Conservation (phyloP, 2,329 filamentous ascomycete genomes). For the Nigrospora oryzae region DNA sequence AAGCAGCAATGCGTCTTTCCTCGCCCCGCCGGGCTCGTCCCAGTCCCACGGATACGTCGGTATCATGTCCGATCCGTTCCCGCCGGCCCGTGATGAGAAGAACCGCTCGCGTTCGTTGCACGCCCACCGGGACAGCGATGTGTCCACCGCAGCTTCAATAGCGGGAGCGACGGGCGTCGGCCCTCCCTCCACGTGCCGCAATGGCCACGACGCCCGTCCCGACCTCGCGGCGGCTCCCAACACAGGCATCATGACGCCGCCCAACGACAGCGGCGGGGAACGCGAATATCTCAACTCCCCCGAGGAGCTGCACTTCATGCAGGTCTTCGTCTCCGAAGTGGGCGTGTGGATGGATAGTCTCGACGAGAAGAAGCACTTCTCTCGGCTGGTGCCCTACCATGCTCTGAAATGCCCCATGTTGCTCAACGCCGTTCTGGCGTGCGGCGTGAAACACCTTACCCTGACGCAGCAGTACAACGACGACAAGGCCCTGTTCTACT, state of each 20-base stretch:
- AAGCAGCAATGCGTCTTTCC: conserved; percentile 15
- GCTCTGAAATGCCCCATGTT: conserved; percentile 80
- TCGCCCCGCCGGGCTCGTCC: conserved; percentile 14
- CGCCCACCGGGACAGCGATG: conserved; percentile 24
- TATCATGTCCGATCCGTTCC: conserved; percentile 12
- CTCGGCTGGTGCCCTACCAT: conserved; percentile 73
- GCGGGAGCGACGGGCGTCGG: conserved; percentile 24
- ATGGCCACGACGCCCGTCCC: conserved; percentile 12
- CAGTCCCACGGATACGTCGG: conserved; percentile 14
- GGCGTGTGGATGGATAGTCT: conserved; percentile 92
- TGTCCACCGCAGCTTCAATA: conserved; percentile 28
- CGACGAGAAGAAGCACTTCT: conserved; percentile 80
- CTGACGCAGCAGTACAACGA: conserved; percentile 59
- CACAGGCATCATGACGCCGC: conserved; percentile 31
- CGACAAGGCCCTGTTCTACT: conserved; percentile 74
- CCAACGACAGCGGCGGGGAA: conserved; percentile 28
- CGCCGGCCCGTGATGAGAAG: conserved; percentile 14
- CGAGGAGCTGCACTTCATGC: conserved; percentile 83
- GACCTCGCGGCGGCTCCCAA: conserved; percentile 12
- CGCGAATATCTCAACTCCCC: conserved; percentile 61
- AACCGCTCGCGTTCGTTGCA: conserved; percentile 12
- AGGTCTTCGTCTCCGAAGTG: conserved; percentile 85
- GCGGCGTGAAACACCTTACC: conserved; percentile 74
- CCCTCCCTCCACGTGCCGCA: conserved; percentile 18
- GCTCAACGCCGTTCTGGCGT: conserved; percentile 80